These are phyloP conservation scores for Cryptomeria japonica DNA, from an alignment of 75 land plant species.

Conservation along the genomic window DNA sequence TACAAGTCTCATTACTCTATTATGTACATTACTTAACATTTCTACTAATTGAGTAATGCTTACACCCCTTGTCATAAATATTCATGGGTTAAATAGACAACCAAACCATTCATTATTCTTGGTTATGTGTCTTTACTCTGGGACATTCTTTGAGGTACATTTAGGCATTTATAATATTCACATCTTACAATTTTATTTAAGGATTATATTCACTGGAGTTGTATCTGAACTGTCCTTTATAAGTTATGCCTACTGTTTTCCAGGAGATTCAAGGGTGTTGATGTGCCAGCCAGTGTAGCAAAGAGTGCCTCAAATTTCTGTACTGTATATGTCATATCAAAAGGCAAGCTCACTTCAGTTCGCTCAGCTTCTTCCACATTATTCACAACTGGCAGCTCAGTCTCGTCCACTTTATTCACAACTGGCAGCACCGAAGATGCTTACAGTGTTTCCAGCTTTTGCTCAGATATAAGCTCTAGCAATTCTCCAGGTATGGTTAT, in stretches of 20 bases:
- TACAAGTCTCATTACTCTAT: neutral
- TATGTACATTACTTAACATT: neutral
- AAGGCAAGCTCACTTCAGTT: conserved; percentile 36
- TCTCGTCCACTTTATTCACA: conserved; percentile 9
- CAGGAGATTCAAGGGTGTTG: conserved; percentile 44
- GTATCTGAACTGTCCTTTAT: no score
- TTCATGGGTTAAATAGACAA: neutral
- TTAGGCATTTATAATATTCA: neutral
- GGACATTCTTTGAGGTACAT: neutral
- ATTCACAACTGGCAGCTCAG: conserved; percentile 10
- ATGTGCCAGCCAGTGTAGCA: conserved; percentile 32
- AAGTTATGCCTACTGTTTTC: neutral
- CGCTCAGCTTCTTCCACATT: conserved; percentile 23
- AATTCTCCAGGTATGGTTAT: neutral
- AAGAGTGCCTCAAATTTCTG: conserved; percentile 59
- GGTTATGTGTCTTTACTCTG: neutral
- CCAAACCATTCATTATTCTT: neutral
- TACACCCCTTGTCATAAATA: neutral
- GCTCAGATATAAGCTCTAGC: neutral
- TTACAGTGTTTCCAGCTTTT: neutral
- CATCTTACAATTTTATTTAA: neutral
- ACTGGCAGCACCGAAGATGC: neutral
- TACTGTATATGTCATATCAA: conserved; percentile 53
- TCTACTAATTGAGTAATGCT: neutral
- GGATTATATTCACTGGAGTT: no score